Percentiles rank a stretch among this genome's conserved stretches.
phyloP scores from a whole-genome alignment of 2,329 filamentous ascomycete genomes.

The Basipetospora sp. region DNA sequence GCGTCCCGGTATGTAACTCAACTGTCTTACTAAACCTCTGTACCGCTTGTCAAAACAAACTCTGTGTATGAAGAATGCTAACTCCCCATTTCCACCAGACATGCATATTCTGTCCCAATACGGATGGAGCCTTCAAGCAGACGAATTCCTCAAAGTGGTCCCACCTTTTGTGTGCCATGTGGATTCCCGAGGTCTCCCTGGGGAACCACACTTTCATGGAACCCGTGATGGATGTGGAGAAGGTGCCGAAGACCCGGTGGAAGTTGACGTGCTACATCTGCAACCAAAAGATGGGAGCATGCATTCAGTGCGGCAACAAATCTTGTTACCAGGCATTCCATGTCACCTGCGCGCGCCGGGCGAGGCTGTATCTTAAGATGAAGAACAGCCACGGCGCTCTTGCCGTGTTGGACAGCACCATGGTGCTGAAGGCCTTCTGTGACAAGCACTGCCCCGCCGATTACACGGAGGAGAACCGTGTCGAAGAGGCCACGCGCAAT shows the following conservation, averaged over 20 bases:
- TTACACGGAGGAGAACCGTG: conserved; percentile 74
- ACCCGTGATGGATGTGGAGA: conserved; percentile 93
- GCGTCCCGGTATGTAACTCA: conserved; percentile 58
- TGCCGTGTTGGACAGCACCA: conserved; percentile 62
- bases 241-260: conserved; percentile 89
- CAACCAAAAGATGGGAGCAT: conserved; percentile 92
- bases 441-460: conserved; percentile 87
- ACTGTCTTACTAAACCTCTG: no score
- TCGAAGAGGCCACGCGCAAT: conserved; percentile 63
- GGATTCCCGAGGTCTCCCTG: conserved; percentile 93
- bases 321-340: conserved; percentile 95
- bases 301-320: conserved; percentile 96
- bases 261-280: conserved; percentile 92
- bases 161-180: conserved; percentile 89
- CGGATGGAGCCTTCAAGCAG: conserved; percentile 95
- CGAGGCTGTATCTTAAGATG: conserved; percentile 85
- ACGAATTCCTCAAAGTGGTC: conserved; percentile 94
- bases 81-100: conserved; percentile 35
- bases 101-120: conserved; percentile 97
- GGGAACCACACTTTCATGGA: conserved; percentile 98
- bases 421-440: conserved; percentile 84
- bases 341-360: conserved; percentile 82
- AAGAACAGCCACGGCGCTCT: conserved; percentile 74
- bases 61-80: neutral
- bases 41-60: no score